Percentiles rank a stretch among this genome's conserved stretches.
Evolutionary conservation across 257 asterid species (phyloP).

Genomic region (Gynochthodes officinalis): DNA sequence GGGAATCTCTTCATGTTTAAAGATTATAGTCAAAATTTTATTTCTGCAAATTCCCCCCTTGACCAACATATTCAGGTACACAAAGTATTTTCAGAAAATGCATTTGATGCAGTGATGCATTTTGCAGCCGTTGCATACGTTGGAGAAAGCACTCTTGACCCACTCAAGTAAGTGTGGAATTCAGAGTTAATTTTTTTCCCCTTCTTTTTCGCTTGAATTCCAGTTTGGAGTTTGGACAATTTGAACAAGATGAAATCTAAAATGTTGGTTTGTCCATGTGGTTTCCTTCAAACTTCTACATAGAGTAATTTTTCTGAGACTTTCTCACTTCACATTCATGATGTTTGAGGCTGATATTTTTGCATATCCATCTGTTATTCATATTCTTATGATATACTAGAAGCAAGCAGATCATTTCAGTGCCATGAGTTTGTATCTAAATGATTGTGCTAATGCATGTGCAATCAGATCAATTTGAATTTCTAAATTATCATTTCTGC

Average conservation of each 20-base stretch:
- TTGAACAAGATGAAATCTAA: background rate
- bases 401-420: background rate
- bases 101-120: conserved; percentile 81
- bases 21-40: background rate
- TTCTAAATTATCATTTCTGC: background rate
- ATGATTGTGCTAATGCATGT: conserved; percentile 1
- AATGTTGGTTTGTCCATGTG: background rate
- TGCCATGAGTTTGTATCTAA: background rate
- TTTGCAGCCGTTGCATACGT: conserved; percentile 98
- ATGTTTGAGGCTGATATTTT: background rate
- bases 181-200: background rate
- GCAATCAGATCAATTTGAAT: background rate
- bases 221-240: background rate
- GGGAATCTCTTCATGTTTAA: background rate
- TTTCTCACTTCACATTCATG: background rate
- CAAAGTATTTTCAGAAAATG: conserved; percentile 58
- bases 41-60: conserved; percentile 12
- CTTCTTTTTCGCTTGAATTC: background rate
- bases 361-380: background rate
- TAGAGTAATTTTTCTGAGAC: too few relatives aligned
- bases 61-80: conserved; percentile 49
- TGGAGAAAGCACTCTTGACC: conserved; percentile 91
- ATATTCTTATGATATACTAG: background rate
- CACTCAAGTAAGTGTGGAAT: conserved; percentile 57
- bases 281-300: background rate